These are phyloP conservation scores for Triadica sebifera DNA, from an alignment of 345 rosid genomes.

Conservation along the genomic window DNA sequence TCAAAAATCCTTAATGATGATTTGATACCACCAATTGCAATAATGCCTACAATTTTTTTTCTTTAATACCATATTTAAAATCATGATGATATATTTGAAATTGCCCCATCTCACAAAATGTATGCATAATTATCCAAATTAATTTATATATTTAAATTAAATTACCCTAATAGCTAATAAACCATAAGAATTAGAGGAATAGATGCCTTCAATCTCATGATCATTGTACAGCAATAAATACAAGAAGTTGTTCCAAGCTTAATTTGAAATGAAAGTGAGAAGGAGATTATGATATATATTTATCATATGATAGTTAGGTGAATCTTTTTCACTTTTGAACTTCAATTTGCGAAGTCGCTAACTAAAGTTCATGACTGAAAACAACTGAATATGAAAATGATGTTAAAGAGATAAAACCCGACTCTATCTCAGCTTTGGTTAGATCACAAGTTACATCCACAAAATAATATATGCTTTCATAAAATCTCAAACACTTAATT, in stretches of 20 bases:
- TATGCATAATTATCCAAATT: no score
- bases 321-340: slow-evolving; percentile 13
- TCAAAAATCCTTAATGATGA: slow-evolving; percentile 9
- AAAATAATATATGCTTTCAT: not conserved
- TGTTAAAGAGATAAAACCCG: not conserved
- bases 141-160: no score
- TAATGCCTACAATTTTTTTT: not conserved
- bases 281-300: not conserved
- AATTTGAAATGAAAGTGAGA: not conserved
- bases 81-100: not conserved
- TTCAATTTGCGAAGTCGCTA: not conserved
- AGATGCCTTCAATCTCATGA: slow-evolving; percentile 2
- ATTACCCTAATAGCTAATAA: not conserved
- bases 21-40: slow-evolving; percentile 19
- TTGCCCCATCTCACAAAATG: not conserved
- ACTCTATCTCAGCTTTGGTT: slow-evolving; percentile 2
- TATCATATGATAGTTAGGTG: slow-evolving; percentile 6
- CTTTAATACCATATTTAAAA: not conserved
- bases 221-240: not conserved
- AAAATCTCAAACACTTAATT: not conserved
- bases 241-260: not conserved
- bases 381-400: slow-evolving; percentile 5
- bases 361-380: slow-evolving; percentile 6
- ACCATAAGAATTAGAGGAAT: not conserved
- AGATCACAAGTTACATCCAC: not conserved